phyloP scores from a whole-genome alignment of 306 rosid species.

The Cucumis melo region DNA sequence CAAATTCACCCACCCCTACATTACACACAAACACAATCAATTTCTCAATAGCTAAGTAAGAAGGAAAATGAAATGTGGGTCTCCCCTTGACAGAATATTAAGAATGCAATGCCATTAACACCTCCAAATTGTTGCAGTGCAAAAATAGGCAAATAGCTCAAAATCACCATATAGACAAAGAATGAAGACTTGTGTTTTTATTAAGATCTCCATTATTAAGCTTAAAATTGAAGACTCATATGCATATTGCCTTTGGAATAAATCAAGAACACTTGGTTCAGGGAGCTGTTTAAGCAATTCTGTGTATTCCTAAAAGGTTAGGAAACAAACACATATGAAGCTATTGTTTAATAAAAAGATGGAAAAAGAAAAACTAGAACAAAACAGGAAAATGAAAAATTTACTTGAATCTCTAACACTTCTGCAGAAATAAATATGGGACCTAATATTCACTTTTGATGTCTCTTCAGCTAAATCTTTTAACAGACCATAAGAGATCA shows the following conservation, averaged over 20 bases:
- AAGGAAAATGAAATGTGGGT: no score
- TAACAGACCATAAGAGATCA: no score
- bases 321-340: neutral
- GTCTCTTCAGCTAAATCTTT: no score
- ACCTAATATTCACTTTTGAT: neutral
- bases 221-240: constrained; percentile 28
- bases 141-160: constrained; percentile 8
- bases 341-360: neutral
- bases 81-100: no score
- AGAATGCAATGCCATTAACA: constrained; percentile 55
- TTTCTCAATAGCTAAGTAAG: no score
- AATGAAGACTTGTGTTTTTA: neutral
- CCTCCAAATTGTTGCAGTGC: constrained; percentile 80
- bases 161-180: neutral
- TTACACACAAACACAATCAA: no score
- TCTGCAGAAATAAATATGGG: constrained; percentile 34
- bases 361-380: neutral
- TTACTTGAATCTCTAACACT: constrained; percentile 61
- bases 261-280: constrained; percentile 40
- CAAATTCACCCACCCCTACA: no score
- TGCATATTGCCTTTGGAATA: constrained; percentile 55
- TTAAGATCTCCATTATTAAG: neutral
- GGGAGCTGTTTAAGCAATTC: constrained; percentile 38
- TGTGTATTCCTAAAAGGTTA: constrained; percentile 49
- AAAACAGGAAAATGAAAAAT: neutral